Conservation (phyloP, 1,284 basidiomycete genomes). For the Trametes sp. region DNA sequence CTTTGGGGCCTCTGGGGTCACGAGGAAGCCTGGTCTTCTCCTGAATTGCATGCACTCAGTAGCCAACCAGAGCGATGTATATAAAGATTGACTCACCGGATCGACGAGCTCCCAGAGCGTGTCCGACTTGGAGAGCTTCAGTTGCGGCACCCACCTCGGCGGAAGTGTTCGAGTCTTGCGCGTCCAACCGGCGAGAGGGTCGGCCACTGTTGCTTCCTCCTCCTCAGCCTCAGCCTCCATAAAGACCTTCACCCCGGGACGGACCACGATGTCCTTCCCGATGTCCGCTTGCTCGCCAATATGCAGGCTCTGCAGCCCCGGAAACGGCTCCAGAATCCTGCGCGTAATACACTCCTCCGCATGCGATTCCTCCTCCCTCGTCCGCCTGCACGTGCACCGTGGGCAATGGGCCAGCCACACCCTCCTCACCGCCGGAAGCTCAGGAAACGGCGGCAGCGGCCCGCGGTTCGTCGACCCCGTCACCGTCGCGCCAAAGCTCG, state of each 20-base stretch:
- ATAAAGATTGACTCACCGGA: not conserved
- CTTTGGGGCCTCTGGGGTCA: too few species aligned
- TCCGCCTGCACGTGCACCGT: slow-evolving; percentile 1
- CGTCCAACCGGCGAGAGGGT: too few species aligned
- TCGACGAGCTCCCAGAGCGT: slow-evolving; percentile 9
- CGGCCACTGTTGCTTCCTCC: not conserved
- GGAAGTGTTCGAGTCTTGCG: not conserved
- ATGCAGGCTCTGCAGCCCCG: not conserved
- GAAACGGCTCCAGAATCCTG: slow-evolving; percentile 14
- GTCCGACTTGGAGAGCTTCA: slow-evolving; percentile 7
- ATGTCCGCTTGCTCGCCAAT: not conserved
- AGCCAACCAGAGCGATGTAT: not conserved
- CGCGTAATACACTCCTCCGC: not conserved
- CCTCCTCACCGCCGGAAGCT: slow-evolving; percentile 2
- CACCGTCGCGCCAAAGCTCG: not conserved
- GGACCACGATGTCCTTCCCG: not conserved
- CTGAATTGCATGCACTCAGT: not conserved
- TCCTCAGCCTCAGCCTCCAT: not conserved
- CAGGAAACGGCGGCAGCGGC: slow-evolving; percentile 1
- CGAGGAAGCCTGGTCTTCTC: not conserved
- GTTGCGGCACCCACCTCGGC: not conserved
- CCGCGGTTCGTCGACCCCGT: not conserved
- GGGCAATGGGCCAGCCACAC: slow-evolving; percentile 6
- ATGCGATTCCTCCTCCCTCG: not conserved
- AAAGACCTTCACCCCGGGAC: not conserved